Evolutionary conservation across 2,329 filamentous ascomycete genomes (phyloP), one percentile per base, ranked within the genome.

Genomic region (Paraphaeosphaeria sporulosa): DNA sequence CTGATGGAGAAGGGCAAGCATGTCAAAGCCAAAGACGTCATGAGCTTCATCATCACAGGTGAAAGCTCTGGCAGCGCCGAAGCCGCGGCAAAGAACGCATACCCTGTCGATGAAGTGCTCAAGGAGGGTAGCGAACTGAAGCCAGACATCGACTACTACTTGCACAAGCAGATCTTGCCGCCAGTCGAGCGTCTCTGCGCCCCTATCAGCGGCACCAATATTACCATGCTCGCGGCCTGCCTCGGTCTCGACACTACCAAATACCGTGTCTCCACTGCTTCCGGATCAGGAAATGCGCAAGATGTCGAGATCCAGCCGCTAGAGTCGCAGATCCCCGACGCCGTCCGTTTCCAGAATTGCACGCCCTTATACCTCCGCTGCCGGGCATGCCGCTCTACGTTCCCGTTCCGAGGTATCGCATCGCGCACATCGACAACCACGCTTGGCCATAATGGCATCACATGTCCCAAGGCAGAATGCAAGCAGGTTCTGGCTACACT

Each of bases 101-200:
- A 92, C 76, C 89, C 91, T 5, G 90, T 92, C 1, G 90, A 93
- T 59, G 95, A 99, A 76, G 89, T 96, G 10, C 82, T 92, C 60
- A 96, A 95, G 73, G 74, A 87, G 17, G 91, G 91, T 67, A 89
- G 90, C 1, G 89, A 83, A 1, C 85, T 99, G 7, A 86, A 90
- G 59, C 92, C 94, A 59, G 95, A 99, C 73, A 87, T 97, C n/a
- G 95, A 99, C 75, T 98, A 94, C 87, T 99, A 99, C 78, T 87
- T 99, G 42, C 90, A 93, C 82, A 99, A 99, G 83, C 95, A 99
- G 79, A 97, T 99, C 60, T 93, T 99, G 80, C 95, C 95, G 12
- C 95, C 95, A 0, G 95, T 99, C 27, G 95, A 99, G 81, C 92
- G 95, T 85, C 89, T 99, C 23, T 99, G 95, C 76, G 95, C 94